These are phyloP conservation scores for Forsythia suspensa DNA, from an alignment of 257 asterid species.

Conservation along the genomic window DNA sequence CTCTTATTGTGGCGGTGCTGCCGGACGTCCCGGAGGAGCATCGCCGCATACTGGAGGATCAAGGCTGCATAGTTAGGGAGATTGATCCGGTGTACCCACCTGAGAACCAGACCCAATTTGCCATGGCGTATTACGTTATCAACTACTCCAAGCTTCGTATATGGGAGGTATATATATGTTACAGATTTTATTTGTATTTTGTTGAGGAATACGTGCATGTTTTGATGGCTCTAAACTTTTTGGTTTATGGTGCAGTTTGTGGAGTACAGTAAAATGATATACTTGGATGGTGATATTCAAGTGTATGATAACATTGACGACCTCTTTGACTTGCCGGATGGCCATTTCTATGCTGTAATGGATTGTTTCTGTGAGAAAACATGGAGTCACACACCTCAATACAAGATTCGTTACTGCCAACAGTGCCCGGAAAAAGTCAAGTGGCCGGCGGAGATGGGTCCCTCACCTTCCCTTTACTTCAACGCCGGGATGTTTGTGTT, in stretches of 20 bases:
- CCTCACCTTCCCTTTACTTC: constrained; percentile 41
- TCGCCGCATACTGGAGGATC: constrained; percentile 41
- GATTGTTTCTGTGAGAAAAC: constrained; percentile 63
- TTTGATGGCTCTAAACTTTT: neutral
- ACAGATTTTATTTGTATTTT: neutral
- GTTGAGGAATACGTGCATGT: neutral
- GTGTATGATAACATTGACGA: constrained; percentile 53
- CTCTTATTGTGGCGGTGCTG: constrained; percentile 52
- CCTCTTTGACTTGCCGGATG: constrained; percentile 42
- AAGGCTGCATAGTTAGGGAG: constrained; percentile 48
- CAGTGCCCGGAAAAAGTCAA: constrained; percentile 45
- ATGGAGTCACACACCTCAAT: constrained; percentile 48
- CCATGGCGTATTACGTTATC: constrained; percentile 53
- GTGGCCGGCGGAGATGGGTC: constrained; percentile 46
- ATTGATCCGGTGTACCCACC: constrained; percentile 51
- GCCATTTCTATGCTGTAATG: constrained; percentile 49
- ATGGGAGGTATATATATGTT: constrained; percentile 45
- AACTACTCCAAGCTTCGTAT: constrained; percentile 57
- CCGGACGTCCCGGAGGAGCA: constrained; percentile 52
- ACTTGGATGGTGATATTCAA: constrained; percentile 59
- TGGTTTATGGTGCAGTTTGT: constrained; percentile 35
- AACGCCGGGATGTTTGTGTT: constrained; percentile 58
- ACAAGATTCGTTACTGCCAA: constrained; percentile 40
- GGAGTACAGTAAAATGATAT: constrained; percentile 54
- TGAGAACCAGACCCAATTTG: constrained; percentile 44